Evolutionary conservation across 495 filamentous ascomycete species (phyloP), one percentile per base, ranked within the genome.

Genomic region (Podospora anserina): DNA sequence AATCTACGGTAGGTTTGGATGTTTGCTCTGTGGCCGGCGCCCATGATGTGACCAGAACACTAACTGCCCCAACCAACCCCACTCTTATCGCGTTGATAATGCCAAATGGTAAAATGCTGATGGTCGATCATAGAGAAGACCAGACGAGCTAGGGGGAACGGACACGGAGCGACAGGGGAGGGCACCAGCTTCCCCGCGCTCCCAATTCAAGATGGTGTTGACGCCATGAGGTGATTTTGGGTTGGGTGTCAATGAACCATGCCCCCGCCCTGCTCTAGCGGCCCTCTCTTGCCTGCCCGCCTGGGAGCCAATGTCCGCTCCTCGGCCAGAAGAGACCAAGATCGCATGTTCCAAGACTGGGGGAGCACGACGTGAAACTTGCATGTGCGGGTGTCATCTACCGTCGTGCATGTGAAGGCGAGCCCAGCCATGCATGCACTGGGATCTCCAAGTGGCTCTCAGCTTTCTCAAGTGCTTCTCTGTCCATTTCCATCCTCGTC

Each of bases 181-280:
- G 58, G 28, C 26, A 13, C 61, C 28, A 26, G 27, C 32, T 34
- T 63, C 61, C 28, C 61, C 28, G 28, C 27, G 61, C 19, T 30
- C 28, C 39, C 39, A 49, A 49, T 49, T 49, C 39, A 11, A 49
- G 39, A 2, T 11, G 6, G 28, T 27, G 13, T 54, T 13, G 49
- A 56, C 64, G 18, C 49, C 64, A 65, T 65, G 64, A 57, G 64
- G 64, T 57, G 64, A 65, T 65, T 65, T 57, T 34, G 64, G 26
- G 64, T 65, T 65, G 53, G 64, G 64, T 57, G 64, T 34, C 54
- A 65, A 65, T 57, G 20, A 54, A 23, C 34, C 32, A 54, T 53
- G 39, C 55, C 55, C 54, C n/a, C 55, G 55, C 55, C 7, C 61
- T 32, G 32, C 30, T 13, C n/a, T 39, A 63, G 61, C 7, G 59